phyloP scores from a whole-genome alignment of 2,329 filamentous ascomycete species.

The Drechslera avenae region DNA sequence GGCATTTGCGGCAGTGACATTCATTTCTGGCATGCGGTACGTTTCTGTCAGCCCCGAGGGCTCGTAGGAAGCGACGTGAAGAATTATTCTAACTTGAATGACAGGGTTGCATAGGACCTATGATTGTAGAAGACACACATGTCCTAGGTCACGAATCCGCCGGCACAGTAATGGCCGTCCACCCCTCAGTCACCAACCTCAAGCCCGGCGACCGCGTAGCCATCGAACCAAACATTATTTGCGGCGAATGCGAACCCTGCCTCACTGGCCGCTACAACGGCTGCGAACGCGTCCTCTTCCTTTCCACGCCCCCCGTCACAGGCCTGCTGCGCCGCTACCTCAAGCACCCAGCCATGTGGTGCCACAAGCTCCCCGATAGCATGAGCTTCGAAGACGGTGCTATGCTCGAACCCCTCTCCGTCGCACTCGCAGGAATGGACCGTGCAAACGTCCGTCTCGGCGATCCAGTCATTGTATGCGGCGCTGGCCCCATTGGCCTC shows the following conservation, averaged over 20 bases:
- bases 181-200: constrained; percentile 77
- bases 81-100: constrained; percentile 2
- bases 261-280: constrained; percentile 94
- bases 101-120: constrained; percentile 82
- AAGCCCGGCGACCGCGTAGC: constrained; percentile 89
- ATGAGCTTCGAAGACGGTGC: constrained; percentile 93
- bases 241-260: constrained; percentile 87
- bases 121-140: constrained; percentile 88
- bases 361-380: constrained; percentile 85
- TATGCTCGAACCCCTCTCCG: constrained; percentile 86
- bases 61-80: not conserved
- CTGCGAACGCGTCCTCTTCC: constrained; percentile 82
- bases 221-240: constrained; percentile 92
- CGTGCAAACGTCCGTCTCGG: constrained; percentile 80
- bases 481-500: constrained; percentile 91
- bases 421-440: constrained; percentile 87
- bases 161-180: constrained; percentile 78
- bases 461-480: constrained; percentile 86
- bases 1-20: constrained; percentile 97
- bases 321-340: constrained; percentile 90
- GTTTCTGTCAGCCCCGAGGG: constrained; percentile 10
- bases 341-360: constrained; percentile 93
- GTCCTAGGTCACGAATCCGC: constrained; percentile 95
- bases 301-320: constrained; percentile 87
- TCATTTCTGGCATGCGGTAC: constrained; percentile 90